Percentiles rank a stretch among this genome's conserved stretches.
These are phyloP conservation scores for Prunus campanulata DNA, from an alignment of 306 rosid species.

Conservation along the genomic window DNA sequence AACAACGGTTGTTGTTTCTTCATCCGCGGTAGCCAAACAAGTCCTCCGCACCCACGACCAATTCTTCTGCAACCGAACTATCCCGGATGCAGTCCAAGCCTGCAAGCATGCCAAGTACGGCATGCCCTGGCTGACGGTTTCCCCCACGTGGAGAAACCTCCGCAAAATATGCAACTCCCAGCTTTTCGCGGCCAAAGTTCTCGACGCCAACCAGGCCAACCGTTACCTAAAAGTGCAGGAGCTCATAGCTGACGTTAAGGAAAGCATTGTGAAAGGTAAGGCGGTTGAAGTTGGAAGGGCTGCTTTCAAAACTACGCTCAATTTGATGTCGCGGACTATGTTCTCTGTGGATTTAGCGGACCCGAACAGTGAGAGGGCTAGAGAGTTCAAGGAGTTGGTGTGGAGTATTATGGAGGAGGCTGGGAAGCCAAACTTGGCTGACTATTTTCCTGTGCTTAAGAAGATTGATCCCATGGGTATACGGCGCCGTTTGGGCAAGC, in stretches of 20 bases:
- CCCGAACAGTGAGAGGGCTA: conserved; percentile 5
- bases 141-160: conserved; percentile 35
- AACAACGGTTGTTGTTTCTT: conserved; percentile 41
- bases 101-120: conserved; percentile 20
- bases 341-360: conserved; percentile 41
- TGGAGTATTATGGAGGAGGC: not conserved
- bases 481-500: not conserved
- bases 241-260: not conserved
- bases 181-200: too few species aligned
- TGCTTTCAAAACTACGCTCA: conserved; percentile 38
- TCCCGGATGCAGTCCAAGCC: conserved; percentile 32
- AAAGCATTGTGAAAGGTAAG: conserved; percentile 16
- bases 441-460: conserved; percentile 22
- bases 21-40: conserved; percentile 35
- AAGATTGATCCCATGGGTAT: conserved; percentile 21
- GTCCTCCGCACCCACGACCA: conserved; percentile 50
- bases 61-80: conserved; percentile 27
- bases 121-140: conserved; percentile 37
- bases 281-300: conserved; percentile 40
- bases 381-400: conserved; percentile 10
- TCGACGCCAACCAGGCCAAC: too few species aligned
- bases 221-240: too few species aligned
- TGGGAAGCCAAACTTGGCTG: conserved; percentile 20
- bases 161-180: conserved; percentile 32
- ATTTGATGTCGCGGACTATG: conserved; percentile 39